Conservation (phyloP, 1,139 yeast genomes). For the Yarrowia galli region DNA sequence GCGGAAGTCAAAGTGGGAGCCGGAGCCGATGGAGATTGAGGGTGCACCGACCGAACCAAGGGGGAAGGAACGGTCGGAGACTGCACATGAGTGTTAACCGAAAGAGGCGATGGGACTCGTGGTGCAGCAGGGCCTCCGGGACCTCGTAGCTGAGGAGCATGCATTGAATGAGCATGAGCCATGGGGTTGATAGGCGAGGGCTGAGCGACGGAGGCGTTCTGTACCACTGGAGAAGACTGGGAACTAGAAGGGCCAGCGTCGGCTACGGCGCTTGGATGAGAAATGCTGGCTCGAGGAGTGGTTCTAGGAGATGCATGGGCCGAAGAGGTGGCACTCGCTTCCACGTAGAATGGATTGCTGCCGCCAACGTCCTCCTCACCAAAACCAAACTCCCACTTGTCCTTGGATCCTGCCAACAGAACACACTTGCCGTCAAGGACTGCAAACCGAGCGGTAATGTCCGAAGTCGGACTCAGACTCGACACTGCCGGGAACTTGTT, state of each 20-base stretch:
- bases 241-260: not conserved
- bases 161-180: not conserved
- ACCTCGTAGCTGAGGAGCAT: not conserved
- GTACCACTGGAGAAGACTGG: not conserved
- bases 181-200: not conserved
- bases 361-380: not conserved
- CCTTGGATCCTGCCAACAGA: not conserved
- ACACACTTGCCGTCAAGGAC: constrained; percentile 2
- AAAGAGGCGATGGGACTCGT: not conserved
- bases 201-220: not conserved
- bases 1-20: not conserved
- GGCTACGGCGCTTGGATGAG: not conserved
- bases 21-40: not conserved
- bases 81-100: not conserved
- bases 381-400: constrained; percentile 13
- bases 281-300: not conserved
- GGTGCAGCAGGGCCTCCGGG: not conserved
- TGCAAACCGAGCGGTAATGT: not conserved
- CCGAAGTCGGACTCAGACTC: not conserved
- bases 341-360: not conserved
- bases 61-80: not conserved
- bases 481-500: not conserved
- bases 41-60: not conserved
- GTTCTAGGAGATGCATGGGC: not conserved
- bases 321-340: not conserved